Base-by-base conservation (phyloP, 148 eudicot species). In the Arctostaphylos glauca region DNA sequence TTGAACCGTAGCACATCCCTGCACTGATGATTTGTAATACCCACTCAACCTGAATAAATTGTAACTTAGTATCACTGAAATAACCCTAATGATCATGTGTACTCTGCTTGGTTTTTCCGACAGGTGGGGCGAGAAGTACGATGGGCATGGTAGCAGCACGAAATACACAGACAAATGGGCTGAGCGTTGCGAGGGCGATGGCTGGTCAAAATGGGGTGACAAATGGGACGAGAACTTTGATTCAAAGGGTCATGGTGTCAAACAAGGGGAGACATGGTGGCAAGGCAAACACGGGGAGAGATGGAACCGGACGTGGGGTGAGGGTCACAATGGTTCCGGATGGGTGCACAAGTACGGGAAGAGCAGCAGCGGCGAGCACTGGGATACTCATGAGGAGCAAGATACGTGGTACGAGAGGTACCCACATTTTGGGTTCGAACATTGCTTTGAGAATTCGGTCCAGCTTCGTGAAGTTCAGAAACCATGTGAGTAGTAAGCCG, bases 121-220 rank as follows among this genome's bases (percentile, higher is more conserved):
- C 86, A 95, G 98, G 91, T 95, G 98, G 98, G 98, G 98, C n/a
- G 98, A 95, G 87, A 90, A 82, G 85, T 95, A 94, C 49, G 96
- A 95, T 41, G 98, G 98, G 41, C 82, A 75, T 48, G 98, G 98
- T 48, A 94, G 96, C 81, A 95, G 98, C 84, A 85, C 54, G 53
- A 95, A 94, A 58, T 94, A 95, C 91, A 95, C 98, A 0, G 98
- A 95, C 88, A 95, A 94, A 89, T 95, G 98, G 98, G 98, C 98
- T 2, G 98, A 95, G 86, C 94, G 94, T 5, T 90, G 80, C 46
- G 95, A 94, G 84, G 98, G 93, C 31, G 94, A 92, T 72, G 92
- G 90, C 6, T 95, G 98, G 98, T 80, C 93, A 50, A 95, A 92
- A 90, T 95, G 98, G 98, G 98, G 98, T 31, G 98, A 95, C 84